Percentiles rank a stretch among this genome's conserved stretches.
phyloP scores from a whole-genome alignment of 163 green algal species.

The Scenedesmus sp. region DNA sequence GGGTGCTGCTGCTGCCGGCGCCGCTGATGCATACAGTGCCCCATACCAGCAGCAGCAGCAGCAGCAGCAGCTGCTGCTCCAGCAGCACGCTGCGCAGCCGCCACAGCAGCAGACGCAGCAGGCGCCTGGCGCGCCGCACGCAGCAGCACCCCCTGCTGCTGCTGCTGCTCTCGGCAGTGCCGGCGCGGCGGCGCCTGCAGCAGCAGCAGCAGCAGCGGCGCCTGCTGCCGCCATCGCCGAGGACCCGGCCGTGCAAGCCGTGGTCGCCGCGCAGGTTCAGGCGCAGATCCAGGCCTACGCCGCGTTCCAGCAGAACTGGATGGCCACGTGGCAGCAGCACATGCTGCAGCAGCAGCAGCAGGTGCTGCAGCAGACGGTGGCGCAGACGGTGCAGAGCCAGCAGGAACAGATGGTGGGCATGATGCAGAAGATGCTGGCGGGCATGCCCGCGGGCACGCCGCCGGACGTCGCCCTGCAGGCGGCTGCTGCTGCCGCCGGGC shows the following conservation, averaged over 20 bases:
- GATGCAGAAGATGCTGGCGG: constrained; percentile 32
- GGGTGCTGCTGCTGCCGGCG: neutral
- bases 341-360: constrained; percentile 51
- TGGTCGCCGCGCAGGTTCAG: constrained; percentile 37
- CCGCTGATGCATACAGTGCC: neutral
- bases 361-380: constrained; percentile 42
- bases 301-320: constrained; percentile 42
- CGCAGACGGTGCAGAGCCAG: constrained; percentile 30
- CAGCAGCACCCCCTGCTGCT: neutral
- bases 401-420: constrained; percentile 28
- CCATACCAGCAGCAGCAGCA: constrained; percentile 22
- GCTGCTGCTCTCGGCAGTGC: no score
- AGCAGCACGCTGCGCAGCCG: neutral
- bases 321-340: constrained; percentile 44
- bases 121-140: neutral
- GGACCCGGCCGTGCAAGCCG: constrained; percentile 30
- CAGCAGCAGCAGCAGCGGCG: neutral
- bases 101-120: no score
- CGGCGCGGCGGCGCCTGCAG: no score
- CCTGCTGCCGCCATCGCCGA: neutral
- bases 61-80: neutral
- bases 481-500: constrained; percentile 4
- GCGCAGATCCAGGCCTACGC: constrained; percentile 47
- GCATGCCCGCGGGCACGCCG: constrained; percentile 17
- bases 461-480: constrained; percentile 25